Evolutionary conservation across 2,329 filamentous ascomycete genomes (phyloP).

Genomic region (Pseudogymnoascus sp.): DNA sequence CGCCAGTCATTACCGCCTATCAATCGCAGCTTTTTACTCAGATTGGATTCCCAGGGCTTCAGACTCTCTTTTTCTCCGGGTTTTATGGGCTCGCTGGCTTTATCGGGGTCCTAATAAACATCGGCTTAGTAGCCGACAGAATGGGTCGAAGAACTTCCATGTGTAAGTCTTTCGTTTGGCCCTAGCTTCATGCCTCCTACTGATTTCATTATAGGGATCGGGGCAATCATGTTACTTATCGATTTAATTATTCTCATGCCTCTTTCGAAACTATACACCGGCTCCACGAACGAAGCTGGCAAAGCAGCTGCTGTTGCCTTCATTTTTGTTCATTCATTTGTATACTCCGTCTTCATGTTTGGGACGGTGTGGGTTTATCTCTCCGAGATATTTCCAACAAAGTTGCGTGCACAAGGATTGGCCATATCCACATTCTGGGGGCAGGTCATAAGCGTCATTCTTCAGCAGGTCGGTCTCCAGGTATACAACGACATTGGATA

Average conservation of each 20-base stretch:
- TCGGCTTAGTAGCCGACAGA: background rate
- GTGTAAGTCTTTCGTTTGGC: background rate
- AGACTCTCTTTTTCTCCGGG: constrained; percentile 10
- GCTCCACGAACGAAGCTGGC: constrained; percentile 10
- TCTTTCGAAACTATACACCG: background rate
- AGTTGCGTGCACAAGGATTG: constrained; percentile 6
- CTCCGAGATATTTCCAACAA: constrained; percentile 11
- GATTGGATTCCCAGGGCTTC: constrained; percentile 11
- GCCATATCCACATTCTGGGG: constrained; percentile 11
- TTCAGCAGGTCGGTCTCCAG: constrained; percentile 8
- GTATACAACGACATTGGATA: constrained; percentile 9
- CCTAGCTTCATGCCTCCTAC: background rate
- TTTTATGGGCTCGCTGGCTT: constrained; percentile 13
- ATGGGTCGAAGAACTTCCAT: background rate
- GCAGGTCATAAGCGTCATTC: background rate
- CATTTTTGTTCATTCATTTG: constrained; percentile 13
- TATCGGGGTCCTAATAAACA: constrained; percentile 5
- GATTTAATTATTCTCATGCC: background rate
- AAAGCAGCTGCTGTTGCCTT: constrained; percentile 13
- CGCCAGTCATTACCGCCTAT: constrained; percentile 2
- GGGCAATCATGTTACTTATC: background rate
- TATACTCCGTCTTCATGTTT: constrained; percentile 14
- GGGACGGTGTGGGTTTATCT: constrained; percentile 6
- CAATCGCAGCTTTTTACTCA: constrained; percentile 11
- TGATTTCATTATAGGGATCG: background rate